phyloP scores from a whole-genome alignment of 768 basidiomycete genomes.

The Suillus alpinus region DNA sequence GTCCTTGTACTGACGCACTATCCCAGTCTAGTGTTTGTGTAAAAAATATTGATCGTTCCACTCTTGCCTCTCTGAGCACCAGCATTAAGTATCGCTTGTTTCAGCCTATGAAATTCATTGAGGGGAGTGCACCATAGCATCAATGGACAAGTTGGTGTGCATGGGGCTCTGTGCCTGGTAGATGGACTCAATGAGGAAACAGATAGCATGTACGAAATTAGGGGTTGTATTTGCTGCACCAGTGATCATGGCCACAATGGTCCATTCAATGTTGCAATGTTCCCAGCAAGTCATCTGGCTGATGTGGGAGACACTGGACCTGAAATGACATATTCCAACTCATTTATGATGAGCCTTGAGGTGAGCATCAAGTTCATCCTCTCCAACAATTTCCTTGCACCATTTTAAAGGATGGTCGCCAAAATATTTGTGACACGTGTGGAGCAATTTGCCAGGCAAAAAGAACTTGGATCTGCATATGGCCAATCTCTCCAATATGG shows the following conservation, averaged over 20 bases:
- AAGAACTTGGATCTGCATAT: constrained; percentile 31
- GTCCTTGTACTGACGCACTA: too few relatives aligned
- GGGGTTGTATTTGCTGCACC: constrained; percentile 27
- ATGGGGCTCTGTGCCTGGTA: background rate
- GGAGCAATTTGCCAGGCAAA: constrained; percentile 36
- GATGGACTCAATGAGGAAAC: background rate
- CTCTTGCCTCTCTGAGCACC: background rate
- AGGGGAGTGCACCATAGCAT: background rate
- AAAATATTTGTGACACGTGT: constrained; percentile 23
- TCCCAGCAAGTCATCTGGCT: constrained; percentile 43
- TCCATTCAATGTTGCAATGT: constrained; percentile 34
- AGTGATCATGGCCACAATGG: constrained; percentile 29
- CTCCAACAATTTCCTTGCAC: constrained; percentile 31
- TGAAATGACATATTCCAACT: constrained; percentile 33
- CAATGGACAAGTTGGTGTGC: background rate
- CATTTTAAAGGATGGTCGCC: constrained; percentile 37
- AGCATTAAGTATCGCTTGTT: background rate
- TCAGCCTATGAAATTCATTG: background rate
- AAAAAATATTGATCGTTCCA: background rate
- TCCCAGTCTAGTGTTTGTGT: too few relatives aligned
- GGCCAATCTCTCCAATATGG: constrained; percentile 39
- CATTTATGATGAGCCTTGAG: constrained; percentile 29
- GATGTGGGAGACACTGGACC: constrained; percentile 35
- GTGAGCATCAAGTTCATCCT: constrained; percentile 33
- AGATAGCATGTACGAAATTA: too few relatives aligned